These are phyloP conservation scores for Schwanniomyces etchellsii DNA, from an alignment of 1,139 yeast genomes.

Conservation along the genomic window DNA sequence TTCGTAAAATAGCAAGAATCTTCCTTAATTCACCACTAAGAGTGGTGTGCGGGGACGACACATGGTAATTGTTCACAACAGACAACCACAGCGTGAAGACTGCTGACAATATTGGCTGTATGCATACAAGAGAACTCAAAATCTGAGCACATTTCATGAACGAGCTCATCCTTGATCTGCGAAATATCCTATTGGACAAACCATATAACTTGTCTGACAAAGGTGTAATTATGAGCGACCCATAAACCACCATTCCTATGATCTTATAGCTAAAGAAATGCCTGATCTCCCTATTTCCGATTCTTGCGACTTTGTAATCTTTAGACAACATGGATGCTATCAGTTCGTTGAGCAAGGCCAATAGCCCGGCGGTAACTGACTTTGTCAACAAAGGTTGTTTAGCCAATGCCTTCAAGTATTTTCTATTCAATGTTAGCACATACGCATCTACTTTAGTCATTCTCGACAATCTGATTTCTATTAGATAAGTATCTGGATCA, in stretches of 20 bases:
- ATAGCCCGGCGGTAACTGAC: slow-evolving; percentile 51
- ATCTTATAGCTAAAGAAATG: slow-evolving; percentile 45
- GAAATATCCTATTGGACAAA: slow-evolving; percentile 38
- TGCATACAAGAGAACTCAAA: slow-evolving; percentile 51
- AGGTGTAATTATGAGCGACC: slow-evolving; percentile 68
- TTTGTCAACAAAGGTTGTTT: slow-evolving; percentile 57
- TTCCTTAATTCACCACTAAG: slow-evolving; percentile 16
- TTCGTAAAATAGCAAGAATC: slow-evolving; percentile 15
- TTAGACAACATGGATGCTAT: slow-evolving; percentile 50
- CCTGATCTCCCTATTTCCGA: slow-evolving; percentile 14
- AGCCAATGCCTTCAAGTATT: slow-evolving; percentile 36
- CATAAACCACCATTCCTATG: slow-evolving; percentile 67
- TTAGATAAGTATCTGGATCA: too few relatives aligned
- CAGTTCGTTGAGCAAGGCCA: slow-evolving; percentile 55
- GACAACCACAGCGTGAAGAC: slow-evolving; percentile 54
- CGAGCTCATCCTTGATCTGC: slow-evolving; percentile 30
- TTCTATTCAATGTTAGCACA: slow-evolving; percentile 11
- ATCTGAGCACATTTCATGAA: slow-evolving; percentile 51
- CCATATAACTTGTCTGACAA: slow-evolving; percentile 59
- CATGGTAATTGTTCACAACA: slow-evolving; percentile 31
- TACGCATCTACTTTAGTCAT: too few relatives aligned
- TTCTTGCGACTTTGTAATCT: slow-evolving; percentile 23
- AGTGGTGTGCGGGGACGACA: slow-evolving; percentile 4
- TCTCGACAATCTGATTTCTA: too few relatives aligned
- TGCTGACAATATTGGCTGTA: slow-evolving; percentile 59